These are phyloP conservation scores for Aspergillus biplanus DNA, from an alignment of 495 filamentous ascomycete species.

Conservation along the genomic window DNA sequence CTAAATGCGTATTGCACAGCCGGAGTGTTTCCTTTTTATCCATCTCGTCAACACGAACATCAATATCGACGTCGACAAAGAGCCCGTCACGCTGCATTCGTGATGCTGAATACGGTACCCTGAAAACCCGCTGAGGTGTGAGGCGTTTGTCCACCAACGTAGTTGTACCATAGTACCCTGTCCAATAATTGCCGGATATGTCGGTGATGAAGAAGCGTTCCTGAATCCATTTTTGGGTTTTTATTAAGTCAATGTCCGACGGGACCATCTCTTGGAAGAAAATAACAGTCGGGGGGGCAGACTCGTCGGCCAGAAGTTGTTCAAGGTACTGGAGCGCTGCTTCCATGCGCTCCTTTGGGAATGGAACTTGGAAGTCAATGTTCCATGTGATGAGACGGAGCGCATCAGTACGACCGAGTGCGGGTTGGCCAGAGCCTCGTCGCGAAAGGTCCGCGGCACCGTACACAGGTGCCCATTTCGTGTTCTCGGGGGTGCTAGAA, in stretches of 20 bases:
- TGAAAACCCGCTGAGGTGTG: neutral
- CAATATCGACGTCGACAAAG: conserved; percentile 13
- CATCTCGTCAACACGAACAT: neutral
- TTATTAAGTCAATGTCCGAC: conserved; percentile 13
- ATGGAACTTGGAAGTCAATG: conserved; percentile 21
- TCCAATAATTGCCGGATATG: conserved; percentile 10
- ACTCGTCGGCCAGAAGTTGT: neutral
- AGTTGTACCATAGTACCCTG: conserved; percentile 13
- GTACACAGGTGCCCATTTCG: too few species aligned
- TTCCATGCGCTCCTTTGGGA: conserved; percentile 12
- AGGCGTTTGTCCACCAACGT: conserved; percentile 2
- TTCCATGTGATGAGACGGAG: conserved; percentile 8
- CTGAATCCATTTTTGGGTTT: conserved; percentile 8
- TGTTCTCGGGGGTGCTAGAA: too few species aligned
- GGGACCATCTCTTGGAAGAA: conserved; percentile 17
- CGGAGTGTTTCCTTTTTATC: conserved; percentile 3
- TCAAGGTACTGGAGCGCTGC: conserved; percentile 10
- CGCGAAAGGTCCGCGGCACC: too few species aligned
- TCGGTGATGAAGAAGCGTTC: conserved; percentile 14
- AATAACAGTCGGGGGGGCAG: conserved; percentile 1
- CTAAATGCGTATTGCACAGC: conserved; percentile 19
- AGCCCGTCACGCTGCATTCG: conserved; percentile 21
- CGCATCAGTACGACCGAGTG: too few species aligned
- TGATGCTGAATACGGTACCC: conserved; percentile 15
- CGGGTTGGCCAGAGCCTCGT: too few species aligned